These are phyloP conservation scores for Kwoniella botswanensis DNA, from an alignment of 768 basidiomycete genomes.

Conservation along the genomic window DNA sequence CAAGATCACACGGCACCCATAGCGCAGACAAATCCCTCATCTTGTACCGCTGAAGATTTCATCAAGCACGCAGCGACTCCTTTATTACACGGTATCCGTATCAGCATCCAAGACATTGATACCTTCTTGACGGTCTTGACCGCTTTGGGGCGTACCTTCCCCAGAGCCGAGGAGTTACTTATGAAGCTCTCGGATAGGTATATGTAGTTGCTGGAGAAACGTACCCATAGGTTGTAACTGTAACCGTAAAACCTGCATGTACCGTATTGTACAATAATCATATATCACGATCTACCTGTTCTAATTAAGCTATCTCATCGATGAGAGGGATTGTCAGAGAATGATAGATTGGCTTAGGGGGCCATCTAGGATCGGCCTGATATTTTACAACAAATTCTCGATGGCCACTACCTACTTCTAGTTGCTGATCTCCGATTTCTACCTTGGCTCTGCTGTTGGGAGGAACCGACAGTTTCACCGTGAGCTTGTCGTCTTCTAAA, in stretches of 20 bases:
- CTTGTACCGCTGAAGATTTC: not conserved
- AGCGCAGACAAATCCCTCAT: too few relatives aligned
- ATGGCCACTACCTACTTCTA: conserved; percentile 36
- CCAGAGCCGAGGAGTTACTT: not conserved
- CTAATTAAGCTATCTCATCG: conserved; percentile 10
- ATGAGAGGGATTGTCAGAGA: conserved; percentile 6
- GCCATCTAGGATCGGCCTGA: not conserved
- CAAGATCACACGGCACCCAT: not conserved
- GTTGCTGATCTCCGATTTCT: conserved; percentile 31
- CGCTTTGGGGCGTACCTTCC: not conserved
- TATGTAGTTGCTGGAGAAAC: not conserved
- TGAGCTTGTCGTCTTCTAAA: conserved; percentile 23
- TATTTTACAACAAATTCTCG: not conserved
- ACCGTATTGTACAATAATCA: too few relatives aligned
- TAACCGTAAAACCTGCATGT: too few relatives aligned
- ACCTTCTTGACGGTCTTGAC: not conserved
- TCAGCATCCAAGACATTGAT: conserved; percentile 1
- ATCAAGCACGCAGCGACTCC: not conserved
- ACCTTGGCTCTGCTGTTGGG: conserved; percentile 39
- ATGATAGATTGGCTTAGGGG: conserved; percentile 9
- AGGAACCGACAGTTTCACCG: conserved; percentile 34
- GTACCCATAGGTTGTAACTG: too few relatives aligned
- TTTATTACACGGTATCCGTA: not conserved
- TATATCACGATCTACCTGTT: too few relatives aligned
- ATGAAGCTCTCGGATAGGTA: not conserved